Conservation (phyloP, 768 basidiomycete genomes). For the Panus rudis region DNA sequence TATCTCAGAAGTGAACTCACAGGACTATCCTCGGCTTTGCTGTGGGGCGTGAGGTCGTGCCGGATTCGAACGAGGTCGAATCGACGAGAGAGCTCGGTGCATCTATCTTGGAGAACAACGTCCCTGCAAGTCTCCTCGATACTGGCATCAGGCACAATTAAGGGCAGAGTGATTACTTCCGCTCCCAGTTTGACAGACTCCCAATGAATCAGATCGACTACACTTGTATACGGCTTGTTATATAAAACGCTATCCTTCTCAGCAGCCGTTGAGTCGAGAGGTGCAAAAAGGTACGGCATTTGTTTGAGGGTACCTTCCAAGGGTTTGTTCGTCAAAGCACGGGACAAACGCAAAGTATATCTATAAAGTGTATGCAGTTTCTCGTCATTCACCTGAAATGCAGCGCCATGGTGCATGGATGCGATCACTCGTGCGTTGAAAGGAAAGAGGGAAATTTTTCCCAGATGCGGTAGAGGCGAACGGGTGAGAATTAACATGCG, state of each 20-base stretch:
- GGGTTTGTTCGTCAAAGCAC: constrained; percentile 62
- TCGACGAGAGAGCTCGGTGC: constrained; percentile 68
- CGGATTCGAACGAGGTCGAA: constrained; percentile 53
- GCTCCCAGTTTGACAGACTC: constrained; percentile 46
- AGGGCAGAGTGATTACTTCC: too few species aligned
- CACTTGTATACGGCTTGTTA: too few species aligned
- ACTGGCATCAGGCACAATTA: too few species aligned
- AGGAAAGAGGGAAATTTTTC: constrained; percentile 53
- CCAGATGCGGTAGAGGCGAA: constrained; percentile 53
- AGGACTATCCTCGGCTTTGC: constrained; percentile 56
- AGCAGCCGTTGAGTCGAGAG: constrained; percentile 39
- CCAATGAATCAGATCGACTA: constrained; percentile 57
- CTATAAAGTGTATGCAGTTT: constrained; percentile 42
- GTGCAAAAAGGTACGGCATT: constrained; percentile 63
- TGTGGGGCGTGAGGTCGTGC: constrained; percentile 64
- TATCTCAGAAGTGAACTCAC: constrained; percentile 34
- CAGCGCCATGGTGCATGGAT: constrained; percentile 37
- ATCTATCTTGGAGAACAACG: constrained; percentile 68
- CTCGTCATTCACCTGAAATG: constrained; percentile 40
- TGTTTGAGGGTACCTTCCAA: constrained; percentile 46
- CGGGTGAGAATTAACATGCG: constrained; percentile 65
- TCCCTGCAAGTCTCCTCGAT: too few species aligned
- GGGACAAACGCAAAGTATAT: constrained; percentile 60
- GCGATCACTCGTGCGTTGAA: constrained; percentile 39
- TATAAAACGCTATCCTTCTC: too few species aligned